These are phyloP conservation scores for Crucihimalaya himalaica DNA, from an alignment of 345 rosid genomes.

Conservation along the genomic window DNA sequence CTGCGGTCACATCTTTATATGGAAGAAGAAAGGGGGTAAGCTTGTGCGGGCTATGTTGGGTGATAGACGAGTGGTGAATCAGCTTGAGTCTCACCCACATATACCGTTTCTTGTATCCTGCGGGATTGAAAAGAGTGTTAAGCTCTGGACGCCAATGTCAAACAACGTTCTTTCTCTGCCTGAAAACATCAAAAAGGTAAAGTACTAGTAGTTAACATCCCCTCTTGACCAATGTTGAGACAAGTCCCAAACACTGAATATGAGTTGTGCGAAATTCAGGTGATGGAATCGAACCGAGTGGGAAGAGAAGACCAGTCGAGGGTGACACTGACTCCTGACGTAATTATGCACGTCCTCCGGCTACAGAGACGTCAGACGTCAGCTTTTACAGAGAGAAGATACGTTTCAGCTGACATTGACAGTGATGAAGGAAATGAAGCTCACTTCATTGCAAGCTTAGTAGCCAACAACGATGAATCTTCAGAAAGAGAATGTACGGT, in stretches of 20 bases:
- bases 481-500: slow-evolving; percentile 39
- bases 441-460: slow-evolving; percentile 28
- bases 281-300: slow-evolving; percentile 57
- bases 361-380: slow-evolving; percentile 63
- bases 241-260: slow-evolving; percentile 1
- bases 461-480: slow-evolving; percentile 14
- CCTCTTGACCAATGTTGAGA: slow-evolving; percentile 2
- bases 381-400: slow-evolving; percentile 55
- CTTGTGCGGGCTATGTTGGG: slow-evolving; percentile 58
- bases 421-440: slow-evolving; percentile 50
- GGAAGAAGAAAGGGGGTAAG: slow-evolving; percentile 61
- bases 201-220: background rate
- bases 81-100: slow-evolving; percentile 58
- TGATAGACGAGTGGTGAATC: slow-evolving; percentile 59
- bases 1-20: slow-evolving; percentile 64
- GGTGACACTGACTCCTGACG: slow-evolving; percentile 57
- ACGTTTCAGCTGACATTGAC: slow-evolving; percentile 41
- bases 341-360: slow-evolving; percentile 64
- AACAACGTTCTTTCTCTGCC: slow-evolving; percentile 45
- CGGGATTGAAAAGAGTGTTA: slow-evolving; percentile 59
- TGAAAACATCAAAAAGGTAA: slow-evolving; percentile 51
- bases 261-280: slow-evolving; percentile 43
- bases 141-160: slow-evolving; percentile 57
- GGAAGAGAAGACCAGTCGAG: slow-evolving; percentile 58
- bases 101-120: slow-evolving; percentile 55